Conservation (phyloP, 2,329 filamentous ascomycete species). For the Pseudopithomyces chartarum region DNA sequence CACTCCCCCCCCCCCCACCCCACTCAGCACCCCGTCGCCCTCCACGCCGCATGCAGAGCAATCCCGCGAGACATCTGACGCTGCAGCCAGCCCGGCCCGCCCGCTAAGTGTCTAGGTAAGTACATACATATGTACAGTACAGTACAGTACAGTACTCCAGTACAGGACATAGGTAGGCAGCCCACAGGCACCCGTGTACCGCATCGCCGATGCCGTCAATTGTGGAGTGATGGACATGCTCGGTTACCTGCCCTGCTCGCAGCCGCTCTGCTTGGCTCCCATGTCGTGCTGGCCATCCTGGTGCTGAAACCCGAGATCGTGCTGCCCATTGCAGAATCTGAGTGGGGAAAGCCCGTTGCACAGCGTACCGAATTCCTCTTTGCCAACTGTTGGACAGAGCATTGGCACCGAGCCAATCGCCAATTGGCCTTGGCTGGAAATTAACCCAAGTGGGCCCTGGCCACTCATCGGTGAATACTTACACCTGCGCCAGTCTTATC, state of each 20-base stretch:
- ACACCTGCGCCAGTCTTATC: background rate
- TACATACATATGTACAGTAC: too few species aligned
- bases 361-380: background rate
- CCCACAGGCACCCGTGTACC: conserved; percentile 4
- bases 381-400: conserved; percentile 6
- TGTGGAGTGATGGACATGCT: conserved; percentile 19
- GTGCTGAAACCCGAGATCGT: conserved; percentile 24
- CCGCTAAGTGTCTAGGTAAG: too few species aligned
- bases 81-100: background rate
- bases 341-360: conserved; percentile 14
- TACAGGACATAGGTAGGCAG: conserved; percentile 2
- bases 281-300: conserved; percentile 14
- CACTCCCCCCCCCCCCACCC: too few species aligned
- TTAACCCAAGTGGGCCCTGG: conserved; percentile 14
- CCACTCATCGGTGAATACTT: conserved; percentile 18
- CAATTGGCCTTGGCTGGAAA: conserved; percentile 10
- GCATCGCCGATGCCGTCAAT: conserved; percentile 16
- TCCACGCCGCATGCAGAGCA: background rate
- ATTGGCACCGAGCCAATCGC: conserved; percentile 10
- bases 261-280: conserved; percentile 9
- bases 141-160: too few species aligned
- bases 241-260: conserved; percentile 13
- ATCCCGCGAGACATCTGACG: background rate
- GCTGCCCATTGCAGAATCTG: conserved; percentile 24
- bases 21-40: too few species aligned